phyloP scores from a whole-genome alignment of 768 basidiomycete genomes.

The Agaricus subrufescens region DNA sequence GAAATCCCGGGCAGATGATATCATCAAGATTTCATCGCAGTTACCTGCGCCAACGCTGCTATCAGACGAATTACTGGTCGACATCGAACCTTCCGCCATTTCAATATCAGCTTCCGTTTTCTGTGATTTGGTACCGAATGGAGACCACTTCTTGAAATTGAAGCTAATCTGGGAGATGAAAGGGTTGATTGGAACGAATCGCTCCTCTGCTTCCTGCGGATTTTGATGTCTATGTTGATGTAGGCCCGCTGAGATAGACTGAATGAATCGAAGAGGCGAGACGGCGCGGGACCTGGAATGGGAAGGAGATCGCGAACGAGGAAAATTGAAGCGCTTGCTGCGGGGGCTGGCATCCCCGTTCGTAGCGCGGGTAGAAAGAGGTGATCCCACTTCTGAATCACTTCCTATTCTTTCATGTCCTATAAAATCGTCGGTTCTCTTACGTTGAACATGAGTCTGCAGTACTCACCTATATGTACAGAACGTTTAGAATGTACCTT shows the following conservation, averaged over 20 bases:
- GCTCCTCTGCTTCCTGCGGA: conserved; percentile 38
- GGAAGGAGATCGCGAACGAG: conserved; percentile 1
- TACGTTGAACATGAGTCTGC: neutral
- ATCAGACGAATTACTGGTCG: conserved; percentile 16
- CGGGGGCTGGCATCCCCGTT: neutral
- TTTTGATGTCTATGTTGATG: conserved; percentile 31
- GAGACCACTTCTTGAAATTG: conserved; percentile 13
- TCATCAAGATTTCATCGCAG: conserved; percentile 24
- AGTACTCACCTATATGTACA: neutral
- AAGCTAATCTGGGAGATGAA: conserved; percentile 31
- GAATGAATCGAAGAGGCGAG: conserved; percentile 59
- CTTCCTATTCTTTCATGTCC: neutral
- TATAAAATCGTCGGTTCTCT: neutral
- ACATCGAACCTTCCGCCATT: conserved; percentile 11
- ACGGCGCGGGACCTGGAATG: conserved; percentile 42
- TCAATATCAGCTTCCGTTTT: conserved; percentile 31
- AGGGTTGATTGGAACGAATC: conserved; percentile 54
- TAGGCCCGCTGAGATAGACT: conserved; percentile 46
- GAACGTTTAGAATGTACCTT: neutral
- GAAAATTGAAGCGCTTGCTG: neutral
- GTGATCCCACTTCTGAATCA: neutral
- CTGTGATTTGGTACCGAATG: conserved; percentile 12
- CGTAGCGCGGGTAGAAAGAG: conserved; percentile 1
- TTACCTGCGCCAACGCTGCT: conserved; percentile 18
- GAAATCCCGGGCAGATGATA: conserved; percentile 16